Base-by-base conservation (phyloP, 2,329 filamentous ascomycete genomes). In the Colletotrichum graminicola region DNA sequence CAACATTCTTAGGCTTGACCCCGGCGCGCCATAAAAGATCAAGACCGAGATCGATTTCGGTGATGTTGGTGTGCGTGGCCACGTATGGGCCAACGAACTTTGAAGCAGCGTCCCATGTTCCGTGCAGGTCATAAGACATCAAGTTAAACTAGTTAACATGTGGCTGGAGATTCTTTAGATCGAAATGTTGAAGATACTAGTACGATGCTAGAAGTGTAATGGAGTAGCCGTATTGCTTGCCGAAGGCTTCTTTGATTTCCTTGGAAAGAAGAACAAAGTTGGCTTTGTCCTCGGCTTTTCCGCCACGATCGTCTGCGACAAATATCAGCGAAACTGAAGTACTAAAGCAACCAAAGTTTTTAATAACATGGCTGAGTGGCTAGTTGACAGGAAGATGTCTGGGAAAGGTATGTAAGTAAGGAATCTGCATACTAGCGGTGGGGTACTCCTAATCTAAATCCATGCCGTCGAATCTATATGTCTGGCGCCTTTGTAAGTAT, bases 21-120 rank as follows among this genome's bases (percentile, higher is more conserved):
- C 81, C 74, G 41, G 80, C 82, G 3, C 83, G 78, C 84, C 86
- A 88, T 2, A 89, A 75, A 0, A 88, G 80, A 3, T 86, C 80
- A 0, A 87, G 66, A 0, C 76, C 77, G 0, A 73, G 34, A 2
- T 83, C 74, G 39, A 86, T 85, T 72, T 87, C 84, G 0, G 83
- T 85, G 8, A 86, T 55, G 72, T 87, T 86, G 5, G 55, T 71
- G 26, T 71, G 70, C 5, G 52, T n/a, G 32, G 61, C 60, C 8
- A 67, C 43, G 54, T 64, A 60, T 14, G 41, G 29, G 6, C 60
- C 66, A 2, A 51, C 26, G n/a, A n/a, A 68, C 39, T 59, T 23
- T 10, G n/a, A 79, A 71, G 47, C 59, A 1, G 60, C 41, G 62
- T 82, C 80, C 80, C 80, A 82, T 3, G 74, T 66, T n/a, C 69